Percentiles rank a stretch among this genome's conserved stretches.
These are phyloP conservation scores for Hypoxylon sp. DNA, from an alignment of 2,329 filamentous ascomycete genomes.

Conservation along the genomic window DNA sequence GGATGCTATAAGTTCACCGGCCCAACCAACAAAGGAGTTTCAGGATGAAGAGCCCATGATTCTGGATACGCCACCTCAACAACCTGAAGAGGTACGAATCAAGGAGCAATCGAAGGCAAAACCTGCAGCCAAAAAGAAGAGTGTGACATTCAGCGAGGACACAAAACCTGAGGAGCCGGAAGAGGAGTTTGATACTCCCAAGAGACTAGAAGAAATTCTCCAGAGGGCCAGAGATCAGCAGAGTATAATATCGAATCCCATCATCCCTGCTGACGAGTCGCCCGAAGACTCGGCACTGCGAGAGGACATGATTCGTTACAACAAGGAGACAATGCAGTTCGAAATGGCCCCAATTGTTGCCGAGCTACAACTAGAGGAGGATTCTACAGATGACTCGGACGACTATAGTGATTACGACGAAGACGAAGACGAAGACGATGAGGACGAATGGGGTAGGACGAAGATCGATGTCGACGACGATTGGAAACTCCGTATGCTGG, in stretches of 20 bases:
- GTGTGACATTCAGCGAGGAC: slow-evolving; percentile 74
- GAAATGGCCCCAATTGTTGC: slow-evolving; percentile 94
- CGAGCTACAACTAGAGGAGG: slow-evolving; percentile 87
- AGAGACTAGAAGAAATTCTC: slow-evolving; percentile 70
- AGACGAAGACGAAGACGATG: slow-evolving; percentile 65
- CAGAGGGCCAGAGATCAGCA: slow-evolving; percentile 70
- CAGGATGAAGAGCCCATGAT: slow-evolving; percentile 26
- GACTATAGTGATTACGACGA: slow-evolving; percentile 67
- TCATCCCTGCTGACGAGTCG: slow-evolving; percentile 82
- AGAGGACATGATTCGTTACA: slow-evolving; percentile 91
- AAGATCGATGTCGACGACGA: slow-evolving; percentile 77
- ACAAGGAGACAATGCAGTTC: slow-evolving; percentile 70
- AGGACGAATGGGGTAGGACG: slow-evolving; percentile 83
- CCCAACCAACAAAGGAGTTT: slow-evolving; percentile 13
- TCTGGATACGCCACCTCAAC: slow-evolving; percentile 2
- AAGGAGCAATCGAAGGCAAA: slow-evolving; percentile 28
- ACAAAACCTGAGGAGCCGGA: slow-evolving; percentile 64
- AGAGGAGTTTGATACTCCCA: slow-evolving; percentile 59
- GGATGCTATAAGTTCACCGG: slow-evolving; percentile 33
- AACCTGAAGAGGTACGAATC: slow-evolving; percentile 11
- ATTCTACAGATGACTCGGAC: slow-evolving; percentile 67
- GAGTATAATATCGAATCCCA: slow-evolving; percentile 62
- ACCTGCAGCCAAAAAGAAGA: slow-evolving; percentile 62
- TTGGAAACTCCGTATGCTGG: slow-evolving; percentile 86
- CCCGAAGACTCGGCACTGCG: slow-evolving; percentile 85